These are phyloP conservation scores for Brassica nigra DNA, from an alignment of 345 rosid species.

Conservation along the genomic window DNA sequence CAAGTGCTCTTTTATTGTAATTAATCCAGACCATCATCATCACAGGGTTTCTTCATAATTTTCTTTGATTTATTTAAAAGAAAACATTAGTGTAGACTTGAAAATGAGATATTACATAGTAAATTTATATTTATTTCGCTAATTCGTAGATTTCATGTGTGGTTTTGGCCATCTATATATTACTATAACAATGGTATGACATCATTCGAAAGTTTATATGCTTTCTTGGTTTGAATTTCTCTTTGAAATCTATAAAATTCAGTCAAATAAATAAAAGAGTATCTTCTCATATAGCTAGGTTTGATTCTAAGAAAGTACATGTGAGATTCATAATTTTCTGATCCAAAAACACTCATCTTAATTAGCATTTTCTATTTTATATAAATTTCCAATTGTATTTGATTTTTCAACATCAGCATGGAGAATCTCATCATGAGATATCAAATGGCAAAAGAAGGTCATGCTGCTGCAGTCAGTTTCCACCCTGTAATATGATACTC, in stretches of 20 bases:
- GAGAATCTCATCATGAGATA: conserved; percentile 35
- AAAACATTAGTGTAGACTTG: neutral
- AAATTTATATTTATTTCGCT: neutral
- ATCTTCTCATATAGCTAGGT: neutral
- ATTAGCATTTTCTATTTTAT: neutral
- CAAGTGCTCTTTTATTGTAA: neutral
- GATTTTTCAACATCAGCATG: conserved; percentile 20
- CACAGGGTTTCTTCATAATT: neutral
- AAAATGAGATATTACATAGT: neutral
- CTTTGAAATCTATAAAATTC: neutral
- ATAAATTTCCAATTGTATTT: neutral
- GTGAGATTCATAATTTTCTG: conserved; percentile 2
- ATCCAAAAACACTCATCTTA: neutral
- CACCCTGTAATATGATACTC: neutral
- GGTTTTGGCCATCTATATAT: neutral
- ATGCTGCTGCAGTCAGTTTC: conserved; percentile 29
- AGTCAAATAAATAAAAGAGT: neutral
- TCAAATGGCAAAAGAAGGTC: conserved; percentile 26
- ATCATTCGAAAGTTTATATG: neutral
- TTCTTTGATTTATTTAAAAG: conserved; percentile 1
- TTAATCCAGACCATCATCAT: neutral
- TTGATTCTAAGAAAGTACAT: neutral
- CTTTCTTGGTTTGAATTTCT: neutral
- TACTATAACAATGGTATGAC: neutral
- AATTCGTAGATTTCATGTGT: neutral